Evolutionary conservation across 768 basidiomycete genomes (phyloP).

Genomic region (Termitomyces eurrhizus): DNA sequence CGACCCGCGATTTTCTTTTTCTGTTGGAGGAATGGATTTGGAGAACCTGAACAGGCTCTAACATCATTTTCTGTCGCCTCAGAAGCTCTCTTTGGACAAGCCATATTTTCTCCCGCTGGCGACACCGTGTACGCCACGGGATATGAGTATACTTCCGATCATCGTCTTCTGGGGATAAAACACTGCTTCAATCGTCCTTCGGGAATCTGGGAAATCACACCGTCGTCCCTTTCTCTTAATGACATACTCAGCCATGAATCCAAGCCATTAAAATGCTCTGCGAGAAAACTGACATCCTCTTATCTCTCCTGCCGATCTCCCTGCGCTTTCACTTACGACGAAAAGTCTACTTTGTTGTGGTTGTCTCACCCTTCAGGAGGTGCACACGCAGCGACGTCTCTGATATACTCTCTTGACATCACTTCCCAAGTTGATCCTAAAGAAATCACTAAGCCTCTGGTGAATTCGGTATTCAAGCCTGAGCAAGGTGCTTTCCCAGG

Average conservation of each 20-base stretch:
- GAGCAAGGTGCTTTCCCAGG: constrained; percentile 51
- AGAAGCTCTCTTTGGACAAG: constrained; percentile 50
- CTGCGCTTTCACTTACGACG: constrained; percentile 32
- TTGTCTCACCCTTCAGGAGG: constrained; percentile 53
- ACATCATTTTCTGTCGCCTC: constrained; percentile 12
- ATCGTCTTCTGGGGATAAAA: constrained; percentile 54
- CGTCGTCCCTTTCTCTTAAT: constrained; percentile 17
- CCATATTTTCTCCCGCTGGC: constrained; percentile 41
- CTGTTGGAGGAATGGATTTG: constrained; percentile 32
- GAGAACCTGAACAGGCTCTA: neutral
- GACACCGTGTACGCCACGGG: constrained; percentile 53
- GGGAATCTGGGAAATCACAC: constrained; percentile 49
- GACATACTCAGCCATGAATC: constrained; percentile 4
- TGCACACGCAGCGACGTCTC: constrained; percentile 53
- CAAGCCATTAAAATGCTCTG: constrained; percentile 15
- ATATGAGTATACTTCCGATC: constrained; percentile 55
- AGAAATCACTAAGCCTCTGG: constrained; percentile 24
- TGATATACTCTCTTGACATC: constrained; percentile 44
- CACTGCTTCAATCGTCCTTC: constrained; percentile 57
- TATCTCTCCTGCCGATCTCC: constrained; percentile 57
- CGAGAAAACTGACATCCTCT: constrained; percentile 37
- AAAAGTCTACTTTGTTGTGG: constrained; percentile 40
- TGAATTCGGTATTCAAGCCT: constrained; percentile 40
- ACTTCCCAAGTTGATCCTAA: constrained; percentile 9
- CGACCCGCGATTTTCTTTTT: constrained; percentile 53